Evolutionary conservation across 768 basidiomycete genomes (phyloP).

Genomic region (Xerocomus spinulosus): DNA sequence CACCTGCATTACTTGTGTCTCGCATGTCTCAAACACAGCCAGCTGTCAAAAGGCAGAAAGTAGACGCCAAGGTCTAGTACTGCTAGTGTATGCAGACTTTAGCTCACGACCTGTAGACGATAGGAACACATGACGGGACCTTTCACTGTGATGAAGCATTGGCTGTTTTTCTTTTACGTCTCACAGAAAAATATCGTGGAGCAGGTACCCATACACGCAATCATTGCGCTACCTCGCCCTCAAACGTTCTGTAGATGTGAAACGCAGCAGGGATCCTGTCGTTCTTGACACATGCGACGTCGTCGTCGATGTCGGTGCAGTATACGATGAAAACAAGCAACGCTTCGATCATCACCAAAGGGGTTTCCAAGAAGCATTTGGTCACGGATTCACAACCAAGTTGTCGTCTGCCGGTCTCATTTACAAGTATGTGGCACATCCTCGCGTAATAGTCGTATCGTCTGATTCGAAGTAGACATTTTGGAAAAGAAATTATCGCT

Average conservation of each 20-base stretch:
- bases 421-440: slow-evolving; percentile 69
- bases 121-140: slow-evolving; percentile 93
- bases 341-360: slow-evolving; percentile 97
- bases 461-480: slow-evolving; percentile 55
- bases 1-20: not conserved
- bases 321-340: slow-evolving; percentile 74
- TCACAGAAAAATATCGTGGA: slow-evolving; percentile 68
- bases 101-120: slow-evolving; percentile 44
- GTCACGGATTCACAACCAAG: slow-evolving; percentile 83
- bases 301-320: slow-evolving; percentile 93
- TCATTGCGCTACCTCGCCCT: not conserved
- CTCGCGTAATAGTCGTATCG: not conserved
- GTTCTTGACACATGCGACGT: slow-evolving; percentile 80
- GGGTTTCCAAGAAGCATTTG: slow-evolving; percentile 87
- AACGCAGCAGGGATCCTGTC: slow-evolving; percentile 68
- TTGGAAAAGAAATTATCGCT: slow-evolving; percentile 81
- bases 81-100: not conserved
- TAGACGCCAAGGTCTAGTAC: slow-evolving; percentile 36
- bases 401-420: slow-evolving; percentile 89
- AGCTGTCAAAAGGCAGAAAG: slow-evolving; percentile 40
- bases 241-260: slow-evolving; percentile 43
- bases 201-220: slow-evolving; percentile 48
- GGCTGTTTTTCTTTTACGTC: slow-evolving; percentile 83
- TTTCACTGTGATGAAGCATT: slow-evolving; percentile 98
- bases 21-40: slow-evolving; percentile 25